These are phyloP conservation scores for Epichloe festucae DNA, from an alignment of 2,329 filamentous ascomycete genomes.

Conservation along the genomic window DNA sequence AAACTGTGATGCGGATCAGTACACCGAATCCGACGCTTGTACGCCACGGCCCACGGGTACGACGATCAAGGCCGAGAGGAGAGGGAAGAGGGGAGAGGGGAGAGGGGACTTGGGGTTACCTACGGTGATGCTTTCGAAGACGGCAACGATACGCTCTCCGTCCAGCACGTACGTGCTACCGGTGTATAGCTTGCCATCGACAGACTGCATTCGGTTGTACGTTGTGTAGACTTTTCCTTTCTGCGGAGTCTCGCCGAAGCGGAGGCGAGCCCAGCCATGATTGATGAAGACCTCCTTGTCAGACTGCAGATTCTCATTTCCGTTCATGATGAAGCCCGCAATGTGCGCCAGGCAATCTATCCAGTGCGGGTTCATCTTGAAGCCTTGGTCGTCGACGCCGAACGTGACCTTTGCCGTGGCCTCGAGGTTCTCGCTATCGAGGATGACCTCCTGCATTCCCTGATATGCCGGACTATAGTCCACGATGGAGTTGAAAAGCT, in stretches of 20 bases:
- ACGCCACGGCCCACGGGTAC: background rate
- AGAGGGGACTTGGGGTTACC: background rate
- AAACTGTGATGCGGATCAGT: background rate
- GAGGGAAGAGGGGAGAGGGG: too few relatives aligned
- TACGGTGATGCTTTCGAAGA: slow-evolving; percentile 36
- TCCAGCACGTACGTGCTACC: slow-evolving; percentile 45
- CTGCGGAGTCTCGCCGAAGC: background rate
- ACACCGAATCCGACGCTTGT: background rate
- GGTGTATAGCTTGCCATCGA: slow-evolving; percentile 29
- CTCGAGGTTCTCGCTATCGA: slow-evolving; percentile 11
- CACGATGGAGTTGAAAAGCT: slow-evolving; percentile 43
- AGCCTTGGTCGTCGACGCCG: slow-evolving; percentile 26
- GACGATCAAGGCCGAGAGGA: too few relatives aligned
- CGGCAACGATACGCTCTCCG: slow-evolving; percentile 33
- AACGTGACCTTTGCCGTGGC: slow-evolving; percentile 35
- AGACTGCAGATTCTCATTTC: too few relatives aligned
- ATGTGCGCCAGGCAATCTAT: slow-evolving; percentile 47
- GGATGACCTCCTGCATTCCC: slow-evolving; percentile 45
- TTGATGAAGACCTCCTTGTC: slow-evolving; percentile 36
- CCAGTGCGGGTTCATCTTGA: slow-evolving; percentile 26
- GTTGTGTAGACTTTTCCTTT: slow-evolving; percentile 27
- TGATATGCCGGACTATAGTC: slow-evolving; percentile 41
- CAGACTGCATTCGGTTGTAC: slow-evolving; percentile 44
- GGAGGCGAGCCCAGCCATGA: slow-evolving; percentile 40
- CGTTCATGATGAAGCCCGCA: slow-evolving; percentile 47